Evolutionary conservation across 495 filamentous ascomycete genomes (phyloP).

Genomic region (Terfezia boudieri): DNA sequence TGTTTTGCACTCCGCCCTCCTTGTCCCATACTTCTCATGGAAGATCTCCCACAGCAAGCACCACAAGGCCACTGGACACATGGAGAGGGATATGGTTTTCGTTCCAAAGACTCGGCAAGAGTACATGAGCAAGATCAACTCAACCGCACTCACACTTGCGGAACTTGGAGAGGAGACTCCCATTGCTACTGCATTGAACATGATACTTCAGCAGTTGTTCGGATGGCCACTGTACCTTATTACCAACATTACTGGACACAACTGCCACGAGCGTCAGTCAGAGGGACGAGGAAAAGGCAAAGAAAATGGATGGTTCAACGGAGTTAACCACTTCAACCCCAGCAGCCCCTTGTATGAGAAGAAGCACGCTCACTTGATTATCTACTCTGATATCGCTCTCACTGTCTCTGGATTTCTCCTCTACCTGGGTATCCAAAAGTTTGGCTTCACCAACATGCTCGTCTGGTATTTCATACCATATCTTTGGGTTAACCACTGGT

Average conservation of each 20-base stretch:
- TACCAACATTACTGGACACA: conserved; percentile 83
- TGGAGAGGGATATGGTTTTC: conserved; percentile 96
- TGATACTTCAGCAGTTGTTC: conserved; percentile 63
- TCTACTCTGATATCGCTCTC: conserved; percentile 65
- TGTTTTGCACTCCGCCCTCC: conserved; percentile 56
- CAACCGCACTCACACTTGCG: conserved; percentile 53
- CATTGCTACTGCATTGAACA: conserved; percentile 47
- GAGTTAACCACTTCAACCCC: conserved; percentile 90
- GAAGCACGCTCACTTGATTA: conserved; percentile 62
- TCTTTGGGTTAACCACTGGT: conserved; percentile 97
- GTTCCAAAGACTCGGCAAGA: conserved; percentile 63
- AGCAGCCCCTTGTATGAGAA: conserved; percentile 74
- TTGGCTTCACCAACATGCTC: conserved; percentile 61
- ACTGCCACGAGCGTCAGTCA: conserved; percentile 61
- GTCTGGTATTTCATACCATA: conserved; percentile 93
- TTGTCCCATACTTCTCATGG: conserved; percentile 85
- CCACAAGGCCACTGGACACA: conserved; percentile 86
- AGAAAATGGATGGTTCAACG: conserved; percentile 51
- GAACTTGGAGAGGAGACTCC: conserved; percentile 92
- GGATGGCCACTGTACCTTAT: conserved; percentile 78
- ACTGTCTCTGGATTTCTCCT: conserved; percentile 32
- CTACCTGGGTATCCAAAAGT: conserved; percentile 41
- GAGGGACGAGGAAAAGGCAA: conserved; percentile 85
- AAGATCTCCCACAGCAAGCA: conserved; percentile 85
- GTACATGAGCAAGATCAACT: conserved; percentile 35